Evolutionary conservation across 2,329 filamentous ascomycete species (phyloP).

Genomic region (Nemania bipapillata): DNA sequence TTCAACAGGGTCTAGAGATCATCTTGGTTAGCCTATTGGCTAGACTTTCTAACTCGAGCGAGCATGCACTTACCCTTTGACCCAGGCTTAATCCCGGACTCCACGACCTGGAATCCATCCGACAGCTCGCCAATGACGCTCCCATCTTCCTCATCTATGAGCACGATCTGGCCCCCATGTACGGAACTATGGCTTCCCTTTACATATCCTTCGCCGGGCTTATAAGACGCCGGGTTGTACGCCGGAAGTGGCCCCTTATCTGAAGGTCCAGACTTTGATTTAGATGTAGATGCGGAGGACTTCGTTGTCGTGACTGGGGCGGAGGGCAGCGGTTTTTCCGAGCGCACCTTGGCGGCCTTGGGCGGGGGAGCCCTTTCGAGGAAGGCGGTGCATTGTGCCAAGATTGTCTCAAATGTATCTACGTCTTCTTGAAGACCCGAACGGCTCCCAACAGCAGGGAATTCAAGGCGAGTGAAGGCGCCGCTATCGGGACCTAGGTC

Average conservation of each 20-base stretch:
- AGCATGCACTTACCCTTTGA: slow-evolving; percentile 77
- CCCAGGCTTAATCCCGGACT: slow-evolving; percentile 82
- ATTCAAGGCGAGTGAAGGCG: slow-evolving; percentile 92
- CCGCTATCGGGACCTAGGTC: slow-evolving; percentile 88
- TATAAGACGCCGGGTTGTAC: slow-evolving; percentile 86
- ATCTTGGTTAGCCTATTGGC: slow-evolving; percentile 27
- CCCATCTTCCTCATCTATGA: slow-evolving; percentile 95
- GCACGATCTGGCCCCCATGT: slow-evolving; percentile 81
- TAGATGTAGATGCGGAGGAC: slow-evolving; percentile 51
- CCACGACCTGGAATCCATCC: slow-evolving; percentile 81
- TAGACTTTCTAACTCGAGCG: neutral
- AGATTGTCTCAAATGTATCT: slow-evolving; percentile 95
- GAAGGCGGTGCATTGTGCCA: slow-evolving; percentile 97
- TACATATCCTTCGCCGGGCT: slow-evolving; percentile 81
- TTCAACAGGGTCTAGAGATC: slow-evolving; percentile 75
- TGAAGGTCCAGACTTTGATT: slow-evolving; percentile 57
- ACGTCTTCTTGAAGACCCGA: slow-evolving; percentile 86
- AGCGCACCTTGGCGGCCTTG: slow-evolving; percentile 51
- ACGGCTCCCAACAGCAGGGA: slow-evolving; percentile 77
- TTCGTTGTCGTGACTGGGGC: slow-evolving; percentile 40
- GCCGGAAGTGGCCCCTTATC: slow-evolving; percentile 62
- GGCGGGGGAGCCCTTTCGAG: slow-evolving; percentile 82
- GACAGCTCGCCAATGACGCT: slow-evolving; percentile 92
- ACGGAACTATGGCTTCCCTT: slow-evolving; percentile 67
- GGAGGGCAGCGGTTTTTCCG: slow-evolving; percentile 42